Evolutionary conservation across 2,329 filamentous ascomycete species (phyloP).

Genomic region (Alternaria brassicicola): DNA sequence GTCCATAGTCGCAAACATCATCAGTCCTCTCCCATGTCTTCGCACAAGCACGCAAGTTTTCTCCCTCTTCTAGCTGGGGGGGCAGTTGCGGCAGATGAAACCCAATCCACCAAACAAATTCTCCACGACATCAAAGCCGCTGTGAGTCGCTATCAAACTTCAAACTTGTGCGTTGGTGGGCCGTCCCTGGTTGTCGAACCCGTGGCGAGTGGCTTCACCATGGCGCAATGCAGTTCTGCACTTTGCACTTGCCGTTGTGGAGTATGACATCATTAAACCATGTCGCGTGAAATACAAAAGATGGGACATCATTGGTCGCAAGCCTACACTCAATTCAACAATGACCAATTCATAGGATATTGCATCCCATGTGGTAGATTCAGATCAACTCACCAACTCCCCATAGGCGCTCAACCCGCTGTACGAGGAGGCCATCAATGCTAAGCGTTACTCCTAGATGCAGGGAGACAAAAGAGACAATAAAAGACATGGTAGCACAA

Average conservation of each 20-base stretch:
- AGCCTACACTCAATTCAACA: neutral
- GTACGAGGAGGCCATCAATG: conserved; percentile 20
- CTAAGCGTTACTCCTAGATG: conserved; percentile 11
- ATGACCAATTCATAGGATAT: neutral
- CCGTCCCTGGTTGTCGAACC: neutral
- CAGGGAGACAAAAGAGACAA: conserved; percentile 5
- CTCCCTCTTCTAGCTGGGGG: neutral
- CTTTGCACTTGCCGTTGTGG: neutral
- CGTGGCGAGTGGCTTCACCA: neutral
- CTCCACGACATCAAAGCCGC: neutral
- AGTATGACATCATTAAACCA: neutral
- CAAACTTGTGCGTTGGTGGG: neutral
- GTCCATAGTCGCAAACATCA: neutral
- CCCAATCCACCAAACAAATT: neutral
- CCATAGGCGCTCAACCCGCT: conserved; percentile 18
- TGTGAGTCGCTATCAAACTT: neutral
- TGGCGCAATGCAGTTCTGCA: neutral
- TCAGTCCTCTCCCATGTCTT: neutral
- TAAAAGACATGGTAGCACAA: conserved; percentile 4
- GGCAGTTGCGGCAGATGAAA: neutral
- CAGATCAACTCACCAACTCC: conserved; percentile 8
- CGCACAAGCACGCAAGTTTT: neutral
- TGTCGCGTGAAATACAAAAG: neutral
- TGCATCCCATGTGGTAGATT: neutral
- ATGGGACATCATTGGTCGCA: neutral